Conservation (phyloP, 2,329 filamentous ascomycete genomes). For the Hypomyces rosellus region DNA sequence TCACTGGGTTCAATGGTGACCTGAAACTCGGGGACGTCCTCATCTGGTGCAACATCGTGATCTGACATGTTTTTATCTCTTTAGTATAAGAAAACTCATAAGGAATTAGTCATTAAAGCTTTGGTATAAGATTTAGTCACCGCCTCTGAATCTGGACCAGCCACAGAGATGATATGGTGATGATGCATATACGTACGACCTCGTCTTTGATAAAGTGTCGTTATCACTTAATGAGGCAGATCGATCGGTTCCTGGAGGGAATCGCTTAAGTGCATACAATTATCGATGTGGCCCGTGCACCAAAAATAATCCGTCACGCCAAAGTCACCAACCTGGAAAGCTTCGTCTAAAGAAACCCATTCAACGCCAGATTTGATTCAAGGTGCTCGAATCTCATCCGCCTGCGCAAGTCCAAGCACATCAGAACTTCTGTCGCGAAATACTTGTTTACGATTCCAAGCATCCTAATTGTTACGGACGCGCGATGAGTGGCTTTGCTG, state of each 20-base stretch:
- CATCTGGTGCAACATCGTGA: conserved; percentile 16
- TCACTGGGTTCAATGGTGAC: conserved; percentile 20
- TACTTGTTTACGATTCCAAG: background rate
- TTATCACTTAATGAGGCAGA: too few relatives aligned
- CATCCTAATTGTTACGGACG: background rate
- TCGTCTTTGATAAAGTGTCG: too few relatives aligned
- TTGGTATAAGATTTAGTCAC: background rate
- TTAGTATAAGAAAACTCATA: conserved; percentile 1
- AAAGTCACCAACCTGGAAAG: background rate
- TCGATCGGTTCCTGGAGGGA: background rate
- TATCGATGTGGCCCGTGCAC: conserved; percentile 16
- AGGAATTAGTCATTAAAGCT: background rate
- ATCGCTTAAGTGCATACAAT: conserved; percentile 11
- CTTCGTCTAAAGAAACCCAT: background rate
- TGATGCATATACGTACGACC: too few relatives aligned
- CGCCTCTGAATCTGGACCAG: background rate
- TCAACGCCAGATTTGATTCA: background rate
- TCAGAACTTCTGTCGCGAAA: background rate
- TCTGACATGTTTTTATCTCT: conserved; percentile 14
- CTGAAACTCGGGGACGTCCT: conserved; percentile 18
- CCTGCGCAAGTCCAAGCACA: conserved; percentile 3
- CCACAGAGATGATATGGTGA: background rate
- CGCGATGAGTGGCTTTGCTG: conserved; percentile 54
- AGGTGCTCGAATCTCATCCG: background rate
- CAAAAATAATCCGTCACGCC: conserved; percentile 14